Evolutionary conservation across 768 basidiomycete genomes (phyloP).

Genomic region (Auricularia auricula-judae): DNA sequence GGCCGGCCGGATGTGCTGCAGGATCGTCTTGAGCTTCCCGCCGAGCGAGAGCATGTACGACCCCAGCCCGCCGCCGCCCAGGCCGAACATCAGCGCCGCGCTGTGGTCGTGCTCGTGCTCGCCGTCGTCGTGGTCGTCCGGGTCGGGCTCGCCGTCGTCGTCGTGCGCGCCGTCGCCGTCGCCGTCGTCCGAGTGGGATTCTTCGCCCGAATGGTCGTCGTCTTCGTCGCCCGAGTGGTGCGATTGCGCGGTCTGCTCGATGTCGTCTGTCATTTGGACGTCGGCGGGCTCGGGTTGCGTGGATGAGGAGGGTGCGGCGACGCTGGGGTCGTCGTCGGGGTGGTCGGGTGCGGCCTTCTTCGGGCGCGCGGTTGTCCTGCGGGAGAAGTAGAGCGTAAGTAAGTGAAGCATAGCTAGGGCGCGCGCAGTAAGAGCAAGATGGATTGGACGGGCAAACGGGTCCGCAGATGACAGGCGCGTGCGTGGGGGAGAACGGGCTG

Average conservation of each 20-base stretch:
- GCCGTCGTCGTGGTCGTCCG: constrained; percentile 37
- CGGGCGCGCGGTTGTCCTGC: neutral
- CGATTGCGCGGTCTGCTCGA: constrained; percentile 35
- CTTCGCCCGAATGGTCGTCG: constrained; percentile 27
- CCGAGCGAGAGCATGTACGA: constrained; percentile 90
- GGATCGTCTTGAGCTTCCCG: constrained; percentile 78
- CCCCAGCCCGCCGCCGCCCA: constrained; percentile 56
- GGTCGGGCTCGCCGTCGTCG: constrained; percentile 13
- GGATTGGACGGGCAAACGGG: too few species aligned
- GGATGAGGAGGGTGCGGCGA: constrained; percentile 33
- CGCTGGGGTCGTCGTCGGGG: constrained; percentile 1
- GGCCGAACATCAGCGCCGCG: constrained; percentile 12
- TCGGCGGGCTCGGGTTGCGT: constrained; percentile 39
- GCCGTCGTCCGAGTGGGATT: constrained; percentile 47
- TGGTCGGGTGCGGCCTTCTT: neutral
- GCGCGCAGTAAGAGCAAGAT: neutral
- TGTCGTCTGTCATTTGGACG: constrained; percentile 64
- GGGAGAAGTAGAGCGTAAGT: too few species aligned
- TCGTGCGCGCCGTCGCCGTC: constrained; percentile 36
- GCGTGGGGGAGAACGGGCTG: too few species aligned
- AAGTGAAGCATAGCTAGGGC: constrained; percentile 4
- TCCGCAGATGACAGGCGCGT: too few species aligned
- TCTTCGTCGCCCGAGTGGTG: constrained; percentile 5
- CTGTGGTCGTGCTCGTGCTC: constrained; percentile 25
- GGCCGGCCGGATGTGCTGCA: constrained; percentile 76